Percentiles rank a stretch among this genome's conserved stretches.
Conservation (phyloP, 495 filamentous ascomycete genomes). For the Penicillium pulvis region DNA sequence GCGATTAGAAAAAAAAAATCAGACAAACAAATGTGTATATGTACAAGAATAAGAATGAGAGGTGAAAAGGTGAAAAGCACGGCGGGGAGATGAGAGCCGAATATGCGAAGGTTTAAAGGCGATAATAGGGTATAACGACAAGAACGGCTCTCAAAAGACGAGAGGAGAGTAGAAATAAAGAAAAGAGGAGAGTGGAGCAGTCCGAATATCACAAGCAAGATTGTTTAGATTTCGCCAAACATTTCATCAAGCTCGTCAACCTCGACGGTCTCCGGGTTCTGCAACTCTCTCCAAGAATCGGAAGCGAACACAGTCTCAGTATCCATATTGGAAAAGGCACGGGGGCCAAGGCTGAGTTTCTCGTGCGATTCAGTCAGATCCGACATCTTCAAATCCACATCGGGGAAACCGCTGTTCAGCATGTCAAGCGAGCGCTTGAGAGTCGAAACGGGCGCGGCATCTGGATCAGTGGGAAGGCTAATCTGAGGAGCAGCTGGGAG, state of each 20-base stretch:
- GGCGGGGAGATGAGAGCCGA: conserved; percentile 28
- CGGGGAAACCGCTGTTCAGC: conserved; percentile 44
- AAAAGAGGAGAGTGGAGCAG: neutral
- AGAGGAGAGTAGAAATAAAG: conserved; percentile 4
- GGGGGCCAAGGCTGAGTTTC: conserved; percentile 40
- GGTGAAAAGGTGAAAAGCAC: conserved; percentile 17
- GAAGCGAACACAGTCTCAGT: conserved; percentile 42
- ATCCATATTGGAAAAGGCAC: conserved; percentile 48
- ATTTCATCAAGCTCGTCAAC: conserved; percentile 92
- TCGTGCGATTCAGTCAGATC: conserved; percentile 47
- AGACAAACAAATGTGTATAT: conserved; percentile 35
- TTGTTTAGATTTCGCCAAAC: conserved; percentile 56
- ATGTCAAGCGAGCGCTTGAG: conserved; percentile 50
- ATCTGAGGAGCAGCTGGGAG: conserved; percentile 37
- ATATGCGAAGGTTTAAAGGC: conserved; percentile 32
- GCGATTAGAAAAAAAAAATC: conserved; percentile 17
- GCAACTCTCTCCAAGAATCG: conserved; percentile 61
- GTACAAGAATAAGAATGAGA: conserved; percentile 37
- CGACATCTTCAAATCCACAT: conserved; percentile 50
- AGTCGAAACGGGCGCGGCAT: conserved; percentile 34
- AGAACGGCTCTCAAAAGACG: conserved; percentile 16
- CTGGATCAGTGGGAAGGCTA: conserved; percentile 36
- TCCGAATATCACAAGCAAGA: conserved; percentile 1
- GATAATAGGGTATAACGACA: conserved; percentile 23
- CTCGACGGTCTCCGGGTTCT: conserved; percentile 85